phyloP scores from a whole-genome alignment of 1,284 basidiomycete genomes.

The Marasmius sp. region DNA sequence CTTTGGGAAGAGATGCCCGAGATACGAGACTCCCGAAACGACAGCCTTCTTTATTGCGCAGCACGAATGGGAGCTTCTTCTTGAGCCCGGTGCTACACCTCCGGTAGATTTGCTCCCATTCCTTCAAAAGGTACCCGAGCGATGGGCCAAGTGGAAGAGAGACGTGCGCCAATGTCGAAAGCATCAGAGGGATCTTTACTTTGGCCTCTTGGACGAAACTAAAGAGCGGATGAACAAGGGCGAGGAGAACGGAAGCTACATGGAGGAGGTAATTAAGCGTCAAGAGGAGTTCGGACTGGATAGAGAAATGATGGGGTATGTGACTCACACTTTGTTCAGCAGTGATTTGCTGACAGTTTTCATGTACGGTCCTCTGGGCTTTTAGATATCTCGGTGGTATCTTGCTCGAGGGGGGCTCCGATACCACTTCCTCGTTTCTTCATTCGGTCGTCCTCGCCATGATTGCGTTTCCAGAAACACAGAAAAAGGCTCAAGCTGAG shows the following conservation, averaged over 20 bases:
- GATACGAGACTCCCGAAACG: slow-evolving; percentile 21
- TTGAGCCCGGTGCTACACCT: slow-evolving; percentile 30
- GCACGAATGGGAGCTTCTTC: slow-evolving; percentile 24
- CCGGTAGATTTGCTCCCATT: slow-evolving; percentile 34
- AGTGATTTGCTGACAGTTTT: background rate
- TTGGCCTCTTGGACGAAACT: slow-evolving; percentile 11
- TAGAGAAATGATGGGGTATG: slow-evolving; percentile 11
- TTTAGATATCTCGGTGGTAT: slow-evolving; percentile 15
- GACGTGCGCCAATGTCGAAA: slow-evolving; percentile 20
- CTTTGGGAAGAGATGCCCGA: slow-evolving; percentile 29
- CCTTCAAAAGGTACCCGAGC: slow-evolving; percentile 31
- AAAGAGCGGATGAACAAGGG: slow-evolving; percentile 5
- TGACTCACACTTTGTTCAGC: background rate
- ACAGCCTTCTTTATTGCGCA: slow-evolving; percentile 25
- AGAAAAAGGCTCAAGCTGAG: slow-evolving; percentile 24
- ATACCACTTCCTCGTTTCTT: slow-evolving; percentile 14
- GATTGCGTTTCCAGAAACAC: slow-evolving; percentile 20
- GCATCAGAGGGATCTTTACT: slow-evolving; percentile 18
- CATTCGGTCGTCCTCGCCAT: slow-evolving; percentile 11
- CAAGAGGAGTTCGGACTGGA: slow-evolving; percentile 9
- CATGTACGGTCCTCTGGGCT: too few relatives aligned
- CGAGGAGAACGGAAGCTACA: slow-evolving; percentile 11
- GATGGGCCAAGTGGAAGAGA: slow-evolving; percentile 33
- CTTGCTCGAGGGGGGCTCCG: slow-evolving; percentile 15
- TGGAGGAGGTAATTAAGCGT: slow-evolving; percentile 10